Evolutionary conservation across 495 filamentous ascomycete genomes (phyloP).

Genomic region (Penicillium atrosanguineum): DNA sequence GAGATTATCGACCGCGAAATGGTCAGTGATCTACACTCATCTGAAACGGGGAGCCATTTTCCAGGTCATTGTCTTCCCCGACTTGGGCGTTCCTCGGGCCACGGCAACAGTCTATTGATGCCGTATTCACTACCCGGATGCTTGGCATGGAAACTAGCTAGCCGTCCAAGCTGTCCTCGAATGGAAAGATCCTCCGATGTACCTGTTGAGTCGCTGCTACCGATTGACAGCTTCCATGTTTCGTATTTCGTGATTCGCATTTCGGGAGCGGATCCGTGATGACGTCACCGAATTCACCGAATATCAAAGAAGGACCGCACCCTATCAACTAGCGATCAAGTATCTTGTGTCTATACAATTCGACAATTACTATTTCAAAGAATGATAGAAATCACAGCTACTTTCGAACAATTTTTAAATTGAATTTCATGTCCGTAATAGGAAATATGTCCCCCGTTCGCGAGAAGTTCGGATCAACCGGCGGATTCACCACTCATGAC

Average conservation of each 20-base stretch:
- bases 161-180: background rate
- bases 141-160: background rate
- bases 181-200: background rate
- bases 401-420: background rate
- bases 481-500: slow-evolving; percentile 15
- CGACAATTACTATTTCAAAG: too few relatives aligned
- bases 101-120: too few relatives aligned
- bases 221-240: background rate
- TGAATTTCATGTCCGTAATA: background rate
- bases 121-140: background rate
- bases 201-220: background rate
- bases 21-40: background rate
- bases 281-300: background rate
- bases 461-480: slow-evolving; percentile 9
- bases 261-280: background rate
- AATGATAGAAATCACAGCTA: too few relatives aligned
- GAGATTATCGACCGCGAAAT: background rate
- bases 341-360: too few relatives aligned
- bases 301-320: too few relatives aligned
- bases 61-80: too few relatives aligned
- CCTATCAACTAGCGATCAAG: background rate
- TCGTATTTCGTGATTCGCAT: background rate
- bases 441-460: background rate
- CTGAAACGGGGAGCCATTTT: too few relatives aligned
- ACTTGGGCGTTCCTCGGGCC: too few relatives aligned